These are phyloP conservation scores for Pseudogymnoascus sp. DNA, from an alignment of 2,329 filamentous ascomycete genomes.

Conservation along the genomic window DNA sequence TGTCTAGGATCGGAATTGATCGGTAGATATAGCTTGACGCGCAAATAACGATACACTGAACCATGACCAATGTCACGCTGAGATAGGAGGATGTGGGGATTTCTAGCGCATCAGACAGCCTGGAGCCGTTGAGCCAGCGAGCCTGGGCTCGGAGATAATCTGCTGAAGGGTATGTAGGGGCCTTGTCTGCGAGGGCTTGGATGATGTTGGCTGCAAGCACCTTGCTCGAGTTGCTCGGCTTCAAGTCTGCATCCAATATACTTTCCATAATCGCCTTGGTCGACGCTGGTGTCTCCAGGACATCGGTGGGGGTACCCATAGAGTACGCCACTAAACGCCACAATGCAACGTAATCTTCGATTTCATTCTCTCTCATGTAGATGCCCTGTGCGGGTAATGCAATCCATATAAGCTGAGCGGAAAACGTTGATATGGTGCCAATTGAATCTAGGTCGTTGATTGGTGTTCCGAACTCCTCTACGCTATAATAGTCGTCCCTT, in stretches of 20 bases:
- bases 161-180: slow-evolving; percentile 52
- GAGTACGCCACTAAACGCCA: slow-evolving; percentile 67
- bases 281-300: slow-evolving; percentile 47
- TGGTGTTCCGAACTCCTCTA: slow-evolving; percentile 53
- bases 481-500: slow-evolving; percentile 54
- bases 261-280: slow-evolving; percentile 60
- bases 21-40: slow-evolving; percentile 37
- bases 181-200: slow-evolving; percentile 58
- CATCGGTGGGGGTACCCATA: slow-evolving; percentile 59
- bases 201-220: slow-evolving; percentile 66
- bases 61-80: slow-evolving; percentile 15
- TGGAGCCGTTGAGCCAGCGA: slow-evolving; percentile 61
- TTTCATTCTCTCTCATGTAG: slow-evolving; percentile 50
- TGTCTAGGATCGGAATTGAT: slow-evolving; percentile 39
- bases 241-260: slow-evolving; percentile 56
- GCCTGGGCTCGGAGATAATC: slow-evolving; percentile 64
- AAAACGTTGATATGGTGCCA: slow-evolving; percentile 58
- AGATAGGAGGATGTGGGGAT: slow-evolving; percentile 32
- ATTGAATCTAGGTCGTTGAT: slow-evolving; percentile 61
- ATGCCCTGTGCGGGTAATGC: slow-evolving; percentile 59
- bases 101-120: slow-evolving; percentile 51
- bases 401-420: slow-evolving; percentile 55
- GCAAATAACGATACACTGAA: slow-evolving; percentile 49
- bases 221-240: slow-evolving; percentile 54
- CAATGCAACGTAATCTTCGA: slow-evolving; percentile 56